These are phyloP conservation scores for Gnaphalium uliginosum DNA, from an alignment of 129 eudicot genomes.

Conservation along the genomic window DNA sequence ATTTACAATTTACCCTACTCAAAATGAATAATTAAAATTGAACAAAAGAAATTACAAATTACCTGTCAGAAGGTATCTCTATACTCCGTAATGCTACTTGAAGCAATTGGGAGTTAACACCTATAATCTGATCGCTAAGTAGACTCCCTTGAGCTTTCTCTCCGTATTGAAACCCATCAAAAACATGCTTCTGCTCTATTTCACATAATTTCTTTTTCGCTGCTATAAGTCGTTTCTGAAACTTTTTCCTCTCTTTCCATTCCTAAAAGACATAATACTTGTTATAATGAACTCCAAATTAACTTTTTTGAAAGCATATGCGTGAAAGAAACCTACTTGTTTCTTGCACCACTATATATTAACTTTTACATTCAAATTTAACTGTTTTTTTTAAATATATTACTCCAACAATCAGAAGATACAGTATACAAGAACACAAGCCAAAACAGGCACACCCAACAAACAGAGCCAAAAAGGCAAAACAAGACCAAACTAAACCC, in stretches of 20 bases:
- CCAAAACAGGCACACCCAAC: too few species aligned
- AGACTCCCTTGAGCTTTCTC: slow-evolving; percentile 63
- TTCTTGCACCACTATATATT: not conserved
- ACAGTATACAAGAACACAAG: too few species aligned
- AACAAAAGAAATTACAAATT: slow-evolving; percentile 34
- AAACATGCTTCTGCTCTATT: slow-evolving; percentile 91
- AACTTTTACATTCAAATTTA: not conserved
- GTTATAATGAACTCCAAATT: slow-evolving; percentile 17
- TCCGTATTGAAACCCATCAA: slow-evolving; percentile 83
- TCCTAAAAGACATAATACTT: slow-evolving; percentile 49
- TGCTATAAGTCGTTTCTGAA: slow-evolving; percentile 75
- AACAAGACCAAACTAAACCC: too few species aligned
- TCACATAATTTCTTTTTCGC: slow-evolving; percentile 90
- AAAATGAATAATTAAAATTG: not conserved
- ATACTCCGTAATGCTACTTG: slow-evolving; percentile 61
- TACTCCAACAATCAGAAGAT: too few species aligned
- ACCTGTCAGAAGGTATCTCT: slow-evolving; percentile 59
- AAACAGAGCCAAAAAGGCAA: too few species aligned
- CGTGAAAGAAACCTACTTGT: not conserved
- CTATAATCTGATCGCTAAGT: slow-evolving; percentile 70
- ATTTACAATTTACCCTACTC: not conserved
- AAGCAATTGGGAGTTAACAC: slow-evolving; percentile 76
- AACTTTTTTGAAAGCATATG: slow-evolving; percentile 2
- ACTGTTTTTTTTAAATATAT: too few species aligned
- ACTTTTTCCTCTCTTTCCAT: slow-evolving; percentile 93